Base-by-base conservation (phyloP, 371 early-diverging fungal species). In the Capillidium heterosporum region DNA sequence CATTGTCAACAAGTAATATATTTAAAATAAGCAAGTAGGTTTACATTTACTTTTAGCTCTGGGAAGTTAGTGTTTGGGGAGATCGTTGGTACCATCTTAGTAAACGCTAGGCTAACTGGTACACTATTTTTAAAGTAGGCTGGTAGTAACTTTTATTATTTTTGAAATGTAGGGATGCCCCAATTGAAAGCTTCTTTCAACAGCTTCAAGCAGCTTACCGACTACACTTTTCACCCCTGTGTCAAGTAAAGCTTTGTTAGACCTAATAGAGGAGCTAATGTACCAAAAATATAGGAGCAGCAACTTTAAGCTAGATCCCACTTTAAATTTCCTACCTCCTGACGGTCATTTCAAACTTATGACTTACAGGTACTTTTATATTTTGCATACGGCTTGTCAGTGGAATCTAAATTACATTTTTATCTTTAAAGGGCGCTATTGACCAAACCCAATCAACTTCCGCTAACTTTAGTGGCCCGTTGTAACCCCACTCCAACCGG, bases 281-380 rank as follows among this genome's bases (percentile, higher is more conserved):
- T 42, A 46, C 3, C 41, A 2, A 3, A 27, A 43, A 32, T 31
- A 17, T 31, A 71, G 76, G 62, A 68, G 72, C 62, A 71, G 75
- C 44, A 83, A 84, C 55, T 94, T 83, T 78, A 84, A 87, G 53
- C 71, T 74, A 35, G 88, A 91, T 52, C 75, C 81, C 27, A 69
- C 78, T 1, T 66, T 95, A 19, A 87, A 85, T 1, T 95, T 92
- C 75, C 79, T 92, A 2, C 95, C 95, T 17, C 95, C 95, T 7
- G 93, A 95, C 67, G 93, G 92, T 4, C 76, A 76, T 35, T 91
- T 91, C 65, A 87, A 81, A 56, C 74, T 91, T 40, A 84, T 88
- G 78, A 82, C 80, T 11, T 93, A 88, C 17, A 24, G 19, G 15
- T 42, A 35, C 5, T 8, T 42, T 28, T 15, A 13, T 2, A 29